phyloP scores from a whole-genome alignment of 768 basidiomycete genomes.

The Lentinula guzmanii region DNA sequence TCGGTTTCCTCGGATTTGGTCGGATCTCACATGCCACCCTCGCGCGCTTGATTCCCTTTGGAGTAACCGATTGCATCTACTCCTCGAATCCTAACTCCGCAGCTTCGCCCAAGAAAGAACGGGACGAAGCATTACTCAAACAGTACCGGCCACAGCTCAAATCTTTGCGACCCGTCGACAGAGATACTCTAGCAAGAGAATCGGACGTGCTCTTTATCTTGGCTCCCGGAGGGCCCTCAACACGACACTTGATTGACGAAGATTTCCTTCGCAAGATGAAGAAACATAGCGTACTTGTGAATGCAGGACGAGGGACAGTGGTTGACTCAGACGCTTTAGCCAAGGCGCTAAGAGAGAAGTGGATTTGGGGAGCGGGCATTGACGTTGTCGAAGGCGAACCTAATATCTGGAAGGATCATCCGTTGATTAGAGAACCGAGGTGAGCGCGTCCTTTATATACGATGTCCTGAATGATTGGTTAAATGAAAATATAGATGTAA shows the following conservation, averaged over 20 bases:
- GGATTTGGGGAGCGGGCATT: conserved; percentile 89
- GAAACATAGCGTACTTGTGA: conserved; percentile 74
- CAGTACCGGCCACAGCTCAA: conserved; percentile 23
- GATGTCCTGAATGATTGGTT: background rate
- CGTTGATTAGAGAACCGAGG: conserved; percentile 73
- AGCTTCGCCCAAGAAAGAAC: conserved; percentile 33
- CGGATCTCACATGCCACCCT: conserved; percentile 87
- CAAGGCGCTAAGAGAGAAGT: conserved; percentile 64
- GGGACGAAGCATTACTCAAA: conserved; percentile 26
- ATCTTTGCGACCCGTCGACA: conserved; percentile 51
- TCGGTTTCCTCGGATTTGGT: conserved; percentile 93
- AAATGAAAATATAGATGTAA: conserved; percentile 46
- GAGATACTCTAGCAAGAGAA: conserved; percentile 65
- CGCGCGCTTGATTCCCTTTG: conserved; percentile 75
- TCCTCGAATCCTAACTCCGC: conserved; percentile 47
- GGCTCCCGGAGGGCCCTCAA: conserved; percentile 66
- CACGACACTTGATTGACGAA: conserved; percentile 68
- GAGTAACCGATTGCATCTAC: conserved; percentile 71
- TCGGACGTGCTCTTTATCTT: conserved; percentile 86
- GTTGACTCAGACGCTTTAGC: conserved; percentile 90
- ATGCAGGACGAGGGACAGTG: conserved; percentile 77
- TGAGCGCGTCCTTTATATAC: conserved; percentile 22
- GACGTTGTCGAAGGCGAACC: conserved; percentile 97
- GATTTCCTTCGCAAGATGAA: conserved; percentile 82
- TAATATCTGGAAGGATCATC: conserved; percentile 63